Conservation (phyloP, 257 asterid genomes). For the Solanum pinnatisectum region DNA sequence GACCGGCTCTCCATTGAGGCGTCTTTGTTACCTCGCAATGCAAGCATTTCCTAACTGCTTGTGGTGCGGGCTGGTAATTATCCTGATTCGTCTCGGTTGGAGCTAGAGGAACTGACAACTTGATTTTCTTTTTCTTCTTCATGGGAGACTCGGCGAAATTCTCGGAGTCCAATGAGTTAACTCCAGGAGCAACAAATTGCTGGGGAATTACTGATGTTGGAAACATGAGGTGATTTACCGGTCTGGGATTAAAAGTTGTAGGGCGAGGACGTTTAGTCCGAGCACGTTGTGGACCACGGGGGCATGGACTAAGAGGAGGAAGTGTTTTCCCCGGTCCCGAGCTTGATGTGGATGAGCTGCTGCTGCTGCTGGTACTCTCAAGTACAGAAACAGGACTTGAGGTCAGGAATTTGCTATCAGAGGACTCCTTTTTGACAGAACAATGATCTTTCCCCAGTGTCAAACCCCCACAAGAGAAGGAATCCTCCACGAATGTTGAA, state of each 20-base stretch:
- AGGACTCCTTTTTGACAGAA: constrained; percentile 12
- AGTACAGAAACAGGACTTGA: constrained; percentile 74
- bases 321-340: constrained; percentile 27
- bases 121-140: constrained; percentile 53
- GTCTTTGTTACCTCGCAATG: constrained; percentile 58
- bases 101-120: constrained; percentile 10
- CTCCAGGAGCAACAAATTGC: not conserved
- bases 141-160: constrained; percentile 31
- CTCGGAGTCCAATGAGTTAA: constrained; percentile 15
- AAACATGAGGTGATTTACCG: constrained; percentile 33
- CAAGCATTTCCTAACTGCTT: constrained; percentile 43
- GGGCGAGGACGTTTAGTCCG: constrained; percentile 89
- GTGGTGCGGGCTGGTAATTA: constrained; percentile 14
- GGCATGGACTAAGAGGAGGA: constrained; percentile 35
- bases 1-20: constrained; percentile 61
- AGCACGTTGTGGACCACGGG: constrained; percentile 69
- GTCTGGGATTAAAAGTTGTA: constrained; percentile 44
- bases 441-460: constrained; percentile 43
- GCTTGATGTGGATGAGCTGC: constrained; percentile 24
- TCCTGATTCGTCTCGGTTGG: constrained; percentile 12
- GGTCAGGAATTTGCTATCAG: constrained; percentile 32
- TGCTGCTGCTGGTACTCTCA: constrained; percentile 53
- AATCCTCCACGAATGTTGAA: constrained; percentile 74
- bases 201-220: not conserved
- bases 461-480: constrained; percentile 54